Evolutionary conservation across 768 basidiomycete species (phyloP).

Genomic region (Termitomyces sp.): DNA sequence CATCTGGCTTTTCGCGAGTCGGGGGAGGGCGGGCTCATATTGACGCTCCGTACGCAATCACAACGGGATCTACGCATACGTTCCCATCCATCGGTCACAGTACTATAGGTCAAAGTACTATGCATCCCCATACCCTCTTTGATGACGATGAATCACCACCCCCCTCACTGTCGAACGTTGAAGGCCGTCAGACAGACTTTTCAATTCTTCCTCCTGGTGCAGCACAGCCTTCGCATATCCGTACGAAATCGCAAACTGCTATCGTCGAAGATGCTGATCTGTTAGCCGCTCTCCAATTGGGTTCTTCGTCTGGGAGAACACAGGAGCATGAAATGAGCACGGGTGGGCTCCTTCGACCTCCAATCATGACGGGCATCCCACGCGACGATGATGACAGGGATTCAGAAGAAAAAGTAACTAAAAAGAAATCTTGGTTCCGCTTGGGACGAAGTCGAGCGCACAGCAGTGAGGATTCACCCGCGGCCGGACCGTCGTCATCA

Average conservation of each 20-base stretch:
- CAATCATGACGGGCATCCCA: conserved; percentile 11
- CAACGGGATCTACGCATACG: conserved; percentile 54
- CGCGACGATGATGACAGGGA: conserved; percentile 38
- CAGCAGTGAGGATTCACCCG: conserved; percentile 47
- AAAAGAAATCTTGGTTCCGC: conserved; percentile 70
- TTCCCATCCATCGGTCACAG: conserved; percentile 60
- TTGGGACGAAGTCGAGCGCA: conserved; percentile 54
- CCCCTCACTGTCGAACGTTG: conserved; percentile 46
- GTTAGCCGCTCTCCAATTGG: conserved; percentile 12
- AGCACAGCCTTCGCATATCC: conserved; percentile 58
- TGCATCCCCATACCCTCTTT: conserved; percentile 11
- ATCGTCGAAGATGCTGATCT: conserved; percentile 64
- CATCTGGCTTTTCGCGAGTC: conserved; percentile 77
- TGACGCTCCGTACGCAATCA: conserved; percentile 79
- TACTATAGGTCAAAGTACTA: conserved; percentile 27
- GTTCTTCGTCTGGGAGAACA: conserved; percentile 8
- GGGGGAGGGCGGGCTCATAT: conserved; percentile 86
- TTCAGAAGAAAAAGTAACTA: conserved; percentile 37
- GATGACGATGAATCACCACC: conserved; percentile 39
- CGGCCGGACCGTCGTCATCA: conserved; percentile 18
- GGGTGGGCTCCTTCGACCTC: conserved; percentile 16
- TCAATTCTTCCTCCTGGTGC: conserved; percentile 51
- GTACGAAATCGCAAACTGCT: conserved; percentile 80
- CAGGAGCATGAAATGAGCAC: conserved; percentile 16
- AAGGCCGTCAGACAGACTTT: conserved; percentile 29